Base-by-base conservation (phyloP, 2,329 filamentous ascomycete genomes). In the Xylaria sp. region DNA sequence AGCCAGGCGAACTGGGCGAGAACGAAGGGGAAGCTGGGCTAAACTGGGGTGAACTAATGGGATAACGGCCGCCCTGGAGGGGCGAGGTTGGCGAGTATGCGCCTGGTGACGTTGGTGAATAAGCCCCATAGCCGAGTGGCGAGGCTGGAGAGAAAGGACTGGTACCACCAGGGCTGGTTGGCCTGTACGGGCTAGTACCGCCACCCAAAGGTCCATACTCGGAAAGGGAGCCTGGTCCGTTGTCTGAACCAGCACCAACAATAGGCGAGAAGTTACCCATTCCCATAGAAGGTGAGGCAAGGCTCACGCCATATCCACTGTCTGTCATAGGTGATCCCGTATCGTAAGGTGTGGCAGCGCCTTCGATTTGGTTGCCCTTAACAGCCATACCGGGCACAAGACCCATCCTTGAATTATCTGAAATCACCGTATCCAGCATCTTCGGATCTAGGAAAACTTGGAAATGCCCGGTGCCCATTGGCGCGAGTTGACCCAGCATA, bases 401-500 rank as follows among this genome's bases (percentile, higher is more conserved):
- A 76, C 91, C 92, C 84, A 91, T 93, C 79, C 92, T 90, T 52
- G 92, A 93, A 80, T 97, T 97, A 82, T 97, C 94, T 59, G 93
- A 94, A 68, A 97, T 94, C 77, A 97, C 94, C 20, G 94, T 97
- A 80, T 97, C 93, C 52, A 98, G 89, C 93, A 99, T 97, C 82
- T 92, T 92, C 73, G 94, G 94, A 79, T 99, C 97, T 74, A 99
- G 87, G 75, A 94, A 90, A 63, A 98, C 90, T 73, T 99, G 94
- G 76, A 99, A 95, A 81, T 97, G 94, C 72, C 96, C 96, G 67
- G 97, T 99, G 71, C 96, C 96, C 87, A 97, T 95, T 36, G 97
- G 96, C 5, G 97, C 96, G 83, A 98, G 89, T 83, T 99, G 96
- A 71, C 96, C 96, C 71, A 99, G 89, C 89, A 99, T 99, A 79